Percentiles rank a stretch among this genome's conserved stretches.
phyloP scores from a whole-genome alignment of 495 filamentous ascomycete species.

The Platismatia glauca region DNA sequence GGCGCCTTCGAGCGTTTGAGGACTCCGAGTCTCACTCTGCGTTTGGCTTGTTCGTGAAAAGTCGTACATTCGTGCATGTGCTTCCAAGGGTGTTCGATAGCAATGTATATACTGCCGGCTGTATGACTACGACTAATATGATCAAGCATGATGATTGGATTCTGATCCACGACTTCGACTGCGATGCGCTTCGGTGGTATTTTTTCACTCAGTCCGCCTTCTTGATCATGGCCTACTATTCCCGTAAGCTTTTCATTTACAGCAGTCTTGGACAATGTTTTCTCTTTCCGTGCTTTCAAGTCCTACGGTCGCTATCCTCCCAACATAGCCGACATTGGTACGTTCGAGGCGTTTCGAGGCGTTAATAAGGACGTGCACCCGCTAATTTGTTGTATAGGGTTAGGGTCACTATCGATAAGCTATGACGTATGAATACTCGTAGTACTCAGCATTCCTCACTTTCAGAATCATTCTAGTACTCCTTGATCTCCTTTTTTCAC shows the following conservation, averaged over 20 bases:
- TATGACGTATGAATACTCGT: constrained; percentile 1
- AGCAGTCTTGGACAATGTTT: too few species aligned
- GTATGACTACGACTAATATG: neutral
- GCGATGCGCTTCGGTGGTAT: too few species aligned
- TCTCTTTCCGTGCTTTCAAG: too few species aligned
- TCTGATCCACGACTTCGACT: too few species aligned
- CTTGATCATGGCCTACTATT: too few species aligned
- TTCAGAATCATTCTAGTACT: neutral
- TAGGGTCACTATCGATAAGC: neutral
- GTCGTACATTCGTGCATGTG: neutral
- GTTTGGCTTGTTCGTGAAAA: neutral
- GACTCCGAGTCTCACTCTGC: neutral
- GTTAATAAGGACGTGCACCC: too few species aligned
- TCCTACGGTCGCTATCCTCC: too few species aligned
- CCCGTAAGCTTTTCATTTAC: too few species aligned
- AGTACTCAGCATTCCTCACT: neutral
- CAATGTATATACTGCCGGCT: neutral
- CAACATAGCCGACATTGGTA: too few species aligned
- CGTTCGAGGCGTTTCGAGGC: too few species aligned
- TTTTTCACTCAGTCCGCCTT: too few species aligned
- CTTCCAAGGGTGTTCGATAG: neutral
- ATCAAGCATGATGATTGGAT: neutral
- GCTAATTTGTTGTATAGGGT: neutral
- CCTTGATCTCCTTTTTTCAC: neutral
- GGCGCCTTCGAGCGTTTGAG: neutral